phyloP scores from a whole-genome alignment of 768 basidiomycete genomes.

The Phanerodontia chrysosporium region DNA sequence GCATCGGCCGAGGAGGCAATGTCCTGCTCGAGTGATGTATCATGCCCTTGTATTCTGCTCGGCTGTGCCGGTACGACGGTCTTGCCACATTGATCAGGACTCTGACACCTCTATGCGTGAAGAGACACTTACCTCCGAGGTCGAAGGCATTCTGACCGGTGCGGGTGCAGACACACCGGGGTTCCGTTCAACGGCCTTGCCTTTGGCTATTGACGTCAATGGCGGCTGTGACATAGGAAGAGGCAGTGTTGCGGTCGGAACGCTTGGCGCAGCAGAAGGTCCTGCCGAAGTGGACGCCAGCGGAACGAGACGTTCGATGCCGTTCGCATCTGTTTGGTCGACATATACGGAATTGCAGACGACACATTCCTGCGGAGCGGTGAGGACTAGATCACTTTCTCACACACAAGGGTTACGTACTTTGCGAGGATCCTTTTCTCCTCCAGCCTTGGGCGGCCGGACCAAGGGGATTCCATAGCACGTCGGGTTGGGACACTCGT shows the following conservation, averaged over 20 bases:
- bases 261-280: not conserved
- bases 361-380: constrained; percentile 65
- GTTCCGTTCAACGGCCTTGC: not conserved
- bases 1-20: constrained; percentile 39
- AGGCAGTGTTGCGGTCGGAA: not conserved
- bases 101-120: not conserved
- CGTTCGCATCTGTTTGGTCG: constrained; percentile 47
- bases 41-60: not conserved
- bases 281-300: not conserved
- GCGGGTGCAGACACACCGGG: not conserved
- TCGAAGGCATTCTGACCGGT: not conserved
- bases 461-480: constrained; percentile 87
- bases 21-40: constrained; percentile 16
- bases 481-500: constrained; percentile 66
- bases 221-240: not conserved
- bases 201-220: not conserved
- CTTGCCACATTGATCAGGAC: not conserved
- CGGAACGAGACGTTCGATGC: constrained; percentile 33
- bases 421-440: constrained; percentile 62
- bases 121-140: not conserved
- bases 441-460: constrained; percentile 61
- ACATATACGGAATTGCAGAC: constrained; percentile 64
- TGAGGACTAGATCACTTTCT: not conserved
- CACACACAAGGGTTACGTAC: constrained; percentile 31
- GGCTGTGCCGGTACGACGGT: not conserved